Percentiles rank a stretch among this genome's conserved stretches.
phyloP scores from a whole-genome alignment of 306 rosid genomes.

The Crotalaria pallida region DNA sequence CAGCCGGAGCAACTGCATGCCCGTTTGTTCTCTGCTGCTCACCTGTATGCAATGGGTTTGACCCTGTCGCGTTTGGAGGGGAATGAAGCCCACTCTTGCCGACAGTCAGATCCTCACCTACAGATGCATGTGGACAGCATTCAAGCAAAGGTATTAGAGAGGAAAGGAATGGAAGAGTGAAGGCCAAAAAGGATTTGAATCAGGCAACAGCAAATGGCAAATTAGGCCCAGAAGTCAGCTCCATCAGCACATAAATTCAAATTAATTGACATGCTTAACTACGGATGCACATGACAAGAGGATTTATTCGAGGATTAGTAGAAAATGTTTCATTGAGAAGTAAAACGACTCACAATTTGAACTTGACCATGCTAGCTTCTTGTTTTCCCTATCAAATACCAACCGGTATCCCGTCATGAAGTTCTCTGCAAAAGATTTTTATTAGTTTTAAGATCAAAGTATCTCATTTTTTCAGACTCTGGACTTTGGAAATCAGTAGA shows the following conservation, averaged over 20 bases:
- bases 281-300: background rate
- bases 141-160: background rate
- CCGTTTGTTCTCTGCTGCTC: slow-evolving; percentile 74
- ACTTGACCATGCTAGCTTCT: slow-evolving; percentile 80
- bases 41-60: slow-evolving; percentile 70
- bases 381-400: slow-evolving; percentile 77
- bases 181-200: background rate
- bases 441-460: background rate
- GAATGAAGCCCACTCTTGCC: slow-evolving; percentile 51
- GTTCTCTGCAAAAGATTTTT: slow-evolving; percentile 59
- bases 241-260: background rate
- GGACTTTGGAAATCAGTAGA: background rate
- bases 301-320: background rate
- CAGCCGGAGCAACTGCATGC: slow-evolving; percentile 76
- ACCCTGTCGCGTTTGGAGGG: slow-evolving; percentile 45
- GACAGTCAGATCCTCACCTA: slow-evolving; percentile 76
- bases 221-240: background rate
- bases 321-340: background rate
- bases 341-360: slow-evolving; percentile 67
- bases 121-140: slow-evolving; percentile 18
- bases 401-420: slow-evolving; percentile 79
- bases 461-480: background rate
- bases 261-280: background rate
- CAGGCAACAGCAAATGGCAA: background rate
- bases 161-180: background rate